A percentile compares a stretch with the other conserved stretches of the same genome.
These are phyloP conservation scores for Syzygium jambos DNA, from an alignment of 345 rosid genomes.

Conservation along the genomic window DNA sequence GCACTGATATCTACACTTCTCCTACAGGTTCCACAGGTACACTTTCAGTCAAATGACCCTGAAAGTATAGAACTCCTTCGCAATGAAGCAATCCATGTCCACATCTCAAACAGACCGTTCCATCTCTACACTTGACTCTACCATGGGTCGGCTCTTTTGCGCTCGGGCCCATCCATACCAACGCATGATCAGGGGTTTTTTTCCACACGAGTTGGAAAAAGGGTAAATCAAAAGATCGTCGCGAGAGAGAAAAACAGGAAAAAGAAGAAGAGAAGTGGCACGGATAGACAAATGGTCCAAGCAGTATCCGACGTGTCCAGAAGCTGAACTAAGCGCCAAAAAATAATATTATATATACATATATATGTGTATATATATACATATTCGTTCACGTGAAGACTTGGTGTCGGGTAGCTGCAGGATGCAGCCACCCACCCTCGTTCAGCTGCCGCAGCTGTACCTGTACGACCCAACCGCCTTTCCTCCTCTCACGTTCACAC, in stretches of 20 bases:
- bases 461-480: not conserved
- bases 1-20: not conserved
- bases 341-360: not conserved
- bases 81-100: not conserved
- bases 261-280: not conserved
- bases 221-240: not conserved
- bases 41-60: not conserved
- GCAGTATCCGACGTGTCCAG: not conserved
- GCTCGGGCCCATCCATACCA: not conserved
- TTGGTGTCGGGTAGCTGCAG: not conserved
- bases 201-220: not conserved
- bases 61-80: not conserved
- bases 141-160: not conserved
- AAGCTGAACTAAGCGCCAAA: not conserved
- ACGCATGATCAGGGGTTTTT: not conserved
- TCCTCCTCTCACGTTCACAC: not conserved
- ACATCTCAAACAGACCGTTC: not conserved
- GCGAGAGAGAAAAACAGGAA: not conserved
- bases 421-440: not conserved
- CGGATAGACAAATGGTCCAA: not conserved
- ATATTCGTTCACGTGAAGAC: not conserved
- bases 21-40: not conserved
- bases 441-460: not conserved
- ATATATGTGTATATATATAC: no score
- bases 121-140: not conserved